phyloP scores from a whole-genome alignment of 306 rosid genomes.

The Mimosa bimucronata region DNA sequence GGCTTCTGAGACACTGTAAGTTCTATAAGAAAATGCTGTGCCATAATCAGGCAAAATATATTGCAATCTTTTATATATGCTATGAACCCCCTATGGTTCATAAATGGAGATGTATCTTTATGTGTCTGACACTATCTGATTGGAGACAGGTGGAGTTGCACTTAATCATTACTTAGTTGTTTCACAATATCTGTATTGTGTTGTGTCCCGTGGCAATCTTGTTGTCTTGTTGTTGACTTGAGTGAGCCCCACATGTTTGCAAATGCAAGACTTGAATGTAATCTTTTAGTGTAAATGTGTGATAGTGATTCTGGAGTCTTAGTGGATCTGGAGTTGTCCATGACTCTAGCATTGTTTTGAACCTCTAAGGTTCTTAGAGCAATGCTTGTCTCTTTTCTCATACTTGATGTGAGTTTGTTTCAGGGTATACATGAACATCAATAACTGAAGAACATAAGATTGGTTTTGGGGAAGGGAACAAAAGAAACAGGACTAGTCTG shows the following conservation, averaged over 20 bases:
- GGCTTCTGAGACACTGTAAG: not conserved
- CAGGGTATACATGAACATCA: not conserved
- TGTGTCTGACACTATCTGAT: not conserved
- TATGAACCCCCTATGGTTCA: not conserved
- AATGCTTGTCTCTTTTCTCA: conserved; percentile 25
- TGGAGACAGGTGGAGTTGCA: not conserved
- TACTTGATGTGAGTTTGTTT: conserved; percentile 37
- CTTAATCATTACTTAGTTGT: not conserved
- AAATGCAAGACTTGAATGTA: conserved; percentile 1
- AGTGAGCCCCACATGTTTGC: conserved; percentile 7
- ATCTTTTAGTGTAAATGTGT: conserved; percentile 5
- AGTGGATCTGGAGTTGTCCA: conserved; percentile 23
- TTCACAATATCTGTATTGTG: not conserved
- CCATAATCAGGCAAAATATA: conserved; percentile 24
- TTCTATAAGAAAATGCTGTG: conserved; percentile 23
- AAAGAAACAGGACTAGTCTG: not conserved
- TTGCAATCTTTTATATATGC: not conserved
- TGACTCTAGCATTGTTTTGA: conserved; percentile 32
- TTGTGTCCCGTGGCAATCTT: conserved; percentile 5
- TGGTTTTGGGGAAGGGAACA: not conserved
- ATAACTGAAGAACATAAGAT: not conserved
- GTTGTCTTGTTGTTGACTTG: conserved; percentile 17
- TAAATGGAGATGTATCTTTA: not conserved
- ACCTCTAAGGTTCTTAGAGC: conserved; percentile 23
- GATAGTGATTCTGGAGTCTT: conserved; percentile 30